These are phyloP conservation scores for Rhodocollybia butyracea DNA, from an alignment of 768 basidiomycete species.

Conservation along the genomic window DNA sequence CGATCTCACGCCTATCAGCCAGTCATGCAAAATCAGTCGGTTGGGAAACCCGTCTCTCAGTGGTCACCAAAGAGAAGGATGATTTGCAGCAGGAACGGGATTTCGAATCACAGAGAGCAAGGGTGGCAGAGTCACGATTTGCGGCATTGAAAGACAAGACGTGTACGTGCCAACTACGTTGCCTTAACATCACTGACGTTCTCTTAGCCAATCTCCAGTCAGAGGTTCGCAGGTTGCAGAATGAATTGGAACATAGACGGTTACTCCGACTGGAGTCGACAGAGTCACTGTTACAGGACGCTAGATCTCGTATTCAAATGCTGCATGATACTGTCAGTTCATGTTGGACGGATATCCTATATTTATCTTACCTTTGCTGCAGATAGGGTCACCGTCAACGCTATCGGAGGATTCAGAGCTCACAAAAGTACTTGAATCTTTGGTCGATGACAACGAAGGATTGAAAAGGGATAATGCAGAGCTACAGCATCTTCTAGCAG, in stretches of 20 bases:
- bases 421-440: conserved; percentile 70
- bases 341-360: neutral
- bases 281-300: conserved; percentile 64
- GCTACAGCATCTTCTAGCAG: conserved; percentile 67
- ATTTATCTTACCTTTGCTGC: neutral
- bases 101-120: conserved; percentile 61
- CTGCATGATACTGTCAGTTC: conserved; percentile 54
- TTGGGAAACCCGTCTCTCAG: conserved; percentile 62
- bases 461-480: conserved; percentile 82
- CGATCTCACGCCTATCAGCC: conserved; percentile 63
- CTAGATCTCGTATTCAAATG: conserved; percentile 58
- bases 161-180: conserved; percentile 34
- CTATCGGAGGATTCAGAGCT: conserved; percentile 54
- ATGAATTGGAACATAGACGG: conserved; percentile 60
- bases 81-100: conserved; percentile 84
- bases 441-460: conserved; percentile 82
- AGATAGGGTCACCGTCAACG: conserved; percentile 10
- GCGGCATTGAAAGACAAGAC: conserved; percentile 64
- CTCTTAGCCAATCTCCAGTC: conserved; percentile 61
- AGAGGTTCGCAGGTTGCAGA: conserved; percentile 63
- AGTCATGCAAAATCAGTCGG: conserved; percentile 70
- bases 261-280: conserved; percentile 60
- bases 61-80: conserved; percentile 71
- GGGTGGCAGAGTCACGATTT: conserved; percentile 64
- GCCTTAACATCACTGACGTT: neutral